phyloP scores from a whole-genome alignment of 179 eudicot genomes.

The Drosera spatulata region DNA sequence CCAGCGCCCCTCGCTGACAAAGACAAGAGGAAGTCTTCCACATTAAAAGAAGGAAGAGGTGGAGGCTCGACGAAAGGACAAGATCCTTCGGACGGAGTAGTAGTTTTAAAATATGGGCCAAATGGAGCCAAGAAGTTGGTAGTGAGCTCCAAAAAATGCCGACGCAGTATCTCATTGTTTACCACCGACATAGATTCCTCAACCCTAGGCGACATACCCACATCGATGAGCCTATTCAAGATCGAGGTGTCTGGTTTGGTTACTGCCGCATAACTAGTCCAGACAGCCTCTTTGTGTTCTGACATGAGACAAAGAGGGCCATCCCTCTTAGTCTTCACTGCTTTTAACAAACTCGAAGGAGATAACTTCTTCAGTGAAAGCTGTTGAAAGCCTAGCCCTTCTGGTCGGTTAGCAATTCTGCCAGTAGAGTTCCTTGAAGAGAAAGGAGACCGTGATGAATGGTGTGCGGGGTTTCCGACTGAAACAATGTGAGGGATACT shows the following conservation, averaged over 20 bases:
- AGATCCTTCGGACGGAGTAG: constrained; percentile 76
- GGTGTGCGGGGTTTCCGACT: constrained; percentile 65
- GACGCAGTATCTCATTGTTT: constrained; percentile 87
- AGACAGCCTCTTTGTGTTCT: constrained; percentile 83
- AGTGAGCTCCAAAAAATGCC: constrained; percentile 95
- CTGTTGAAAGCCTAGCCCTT: constrained; percentile 45
- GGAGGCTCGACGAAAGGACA: constrained; percentile 93
- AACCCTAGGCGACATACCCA: constrained; percentile 77
- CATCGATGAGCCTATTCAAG: constrained; percentile 93
- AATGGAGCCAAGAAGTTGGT: constrained; percentile 93
- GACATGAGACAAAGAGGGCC: constrained; percentile 97
- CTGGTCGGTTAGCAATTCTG: constrained; percentile 28
- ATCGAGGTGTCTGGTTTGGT: constrained; percentile 93
- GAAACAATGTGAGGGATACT: constrained; percentile 77
- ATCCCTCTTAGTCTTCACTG: constrained; percentile 80
- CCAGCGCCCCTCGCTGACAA: constrained; percentile 96
- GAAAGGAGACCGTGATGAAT: constrained; percentile 40
- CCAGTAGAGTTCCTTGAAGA: constrained; percentile 41
- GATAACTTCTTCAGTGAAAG: constrained; percentile 67
- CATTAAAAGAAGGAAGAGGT: constrained; percentile 53
- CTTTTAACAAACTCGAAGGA: constrained; percentile 69
- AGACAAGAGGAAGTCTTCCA: constrained; percentile 64
- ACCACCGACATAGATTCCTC: constrained; percentile 99
- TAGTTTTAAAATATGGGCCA: constrained; percentile 80
- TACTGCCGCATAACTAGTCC: constrained; percentile 64